Conservation (phyloP, 495 filamentous ascomycete species). For the Aspergillus funiculosus region DNA sequence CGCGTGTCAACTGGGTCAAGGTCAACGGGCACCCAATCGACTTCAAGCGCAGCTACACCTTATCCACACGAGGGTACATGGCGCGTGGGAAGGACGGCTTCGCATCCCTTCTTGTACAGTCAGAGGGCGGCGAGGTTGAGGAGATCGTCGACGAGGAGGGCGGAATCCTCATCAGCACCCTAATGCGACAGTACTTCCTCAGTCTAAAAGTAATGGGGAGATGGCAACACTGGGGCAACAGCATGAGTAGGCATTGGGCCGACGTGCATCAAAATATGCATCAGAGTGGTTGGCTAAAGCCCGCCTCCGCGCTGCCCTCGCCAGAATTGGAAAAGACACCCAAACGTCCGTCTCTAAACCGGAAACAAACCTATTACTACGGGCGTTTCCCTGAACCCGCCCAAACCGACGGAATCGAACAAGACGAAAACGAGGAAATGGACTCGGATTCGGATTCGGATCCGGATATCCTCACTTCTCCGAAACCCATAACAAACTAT, state of each 20-base stretch:
- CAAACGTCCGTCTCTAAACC: slow-evolving; percentile 22
- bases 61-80: slow-evolving; percentile 83
- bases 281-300: slow-evolving; percentile 33
- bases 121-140: slow-evolving; percentile 66
- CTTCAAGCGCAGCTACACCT: slow-evolving; percentile 51
- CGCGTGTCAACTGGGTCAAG: slow-evolving; percentile 56
- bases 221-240: slow-evolving; percentile 62
- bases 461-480: slow-evolving; percentile 36
- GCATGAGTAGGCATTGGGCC: slow-evolving; percentile 56
- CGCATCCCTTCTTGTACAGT: slow-evolving; percentile 58
- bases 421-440: slow-evolving; percentile 28
- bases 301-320: slow-evolving; percentile 26
- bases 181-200: slow-evolving; percentile 86
- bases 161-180: slow-evolving; percentile 74
- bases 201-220: slow-evolving; percentile 68
- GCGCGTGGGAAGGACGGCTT: slow-evolving; percentile 82
- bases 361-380: slow-evolving; percentile 34
- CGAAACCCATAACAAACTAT: slow-evolving; percentile 34
- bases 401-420: slow-evolving; percentile 13
- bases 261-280: slow-evolving; percentile 52
- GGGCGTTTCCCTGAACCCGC: slow-evolving; percentile 36
- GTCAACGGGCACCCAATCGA: slow-evolving; percentile 57
- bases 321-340: slow-evolving; percentile 27
- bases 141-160: slow-evolving; percentile 79
- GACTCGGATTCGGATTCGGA: slow-evolving; percentile 45